Evolutionary conservation across 352 stramenopile species (phyloP).

Genomic region (Pythium aphanidermatum): DNA sequence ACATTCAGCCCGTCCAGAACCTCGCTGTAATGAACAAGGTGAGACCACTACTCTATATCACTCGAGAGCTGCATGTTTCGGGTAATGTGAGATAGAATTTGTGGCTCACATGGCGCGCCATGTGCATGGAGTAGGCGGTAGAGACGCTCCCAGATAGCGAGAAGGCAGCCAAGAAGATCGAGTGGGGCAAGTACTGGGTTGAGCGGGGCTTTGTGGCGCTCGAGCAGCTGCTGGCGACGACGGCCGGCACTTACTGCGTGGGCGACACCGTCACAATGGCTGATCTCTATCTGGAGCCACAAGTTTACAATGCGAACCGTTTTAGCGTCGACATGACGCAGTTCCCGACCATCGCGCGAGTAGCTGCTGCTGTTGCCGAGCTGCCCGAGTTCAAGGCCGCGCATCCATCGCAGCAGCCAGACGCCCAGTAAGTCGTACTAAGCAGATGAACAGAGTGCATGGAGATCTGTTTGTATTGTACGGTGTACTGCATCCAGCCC

Average conservation of each 20-base stretch:
- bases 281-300: conserved; percentile 87
- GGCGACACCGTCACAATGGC: conserved; percentile 81
- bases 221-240: conserved; percentile 57
- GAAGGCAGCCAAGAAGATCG: conserved; percentile 34
- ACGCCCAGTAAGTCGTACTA: conserved; percentile 31
- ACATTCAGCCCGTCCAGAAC: conserved; percentile 92
- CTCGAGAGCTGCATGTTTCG: background rate
- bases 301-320: conserved; percentile 90
- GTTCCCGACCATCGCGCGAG: conserved; percentile 83
- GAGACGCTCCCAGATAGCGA: conserved; percentile 41
- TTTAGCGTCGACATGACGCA: conserved; percentile 85
- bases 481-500: too few relatives aligned
- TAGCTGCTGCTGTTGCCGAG: conserved; percentile 56
- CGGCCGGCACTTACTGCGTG: conserved; percentile 61
- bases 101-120: background rate
- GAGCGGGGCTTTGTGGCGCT: conserved; percentile 78
- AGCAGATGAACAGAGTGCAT: background rate
- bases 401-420: conserved; percentile 78
- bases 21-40: conserved; percentile 65
- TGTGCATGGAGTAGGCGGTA: conserved; percentile 19
- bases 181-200: conserved; percentile 69
- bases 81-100: too few relatives aligned
- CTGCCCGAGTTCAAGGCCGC: conserved; percentile 78
- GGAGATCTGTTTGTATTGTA: too few relatives aligned
- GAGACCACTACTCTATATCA: background rate